Evolutionary conservation across 495 filamentous ascomycete genomes (phyloP).

Genomic region (Penicillium alfredii): DNA sequence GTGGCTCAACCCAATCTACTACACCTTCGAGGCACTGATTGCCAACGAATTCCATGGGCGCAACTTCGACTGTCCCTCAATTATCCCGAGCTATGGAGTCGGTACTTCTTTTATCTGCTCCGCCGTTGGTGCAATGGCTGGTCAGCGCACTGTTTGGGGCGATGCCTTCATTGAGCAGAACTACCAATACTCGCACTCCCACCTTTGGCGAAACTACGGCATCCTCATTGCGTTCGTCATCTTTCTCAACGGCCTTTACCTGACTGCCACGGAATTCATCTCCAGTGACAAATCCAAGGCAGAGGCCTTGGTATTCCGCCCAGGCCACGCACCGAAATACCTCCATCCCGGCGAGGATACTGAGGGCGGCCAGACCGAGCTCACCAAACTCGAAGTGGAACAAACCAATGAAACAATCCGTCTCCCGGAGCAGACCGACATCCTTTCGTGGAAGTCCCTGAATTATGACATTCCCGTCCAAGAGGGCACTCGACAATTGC

Average conservation of each 20-base stretch:
- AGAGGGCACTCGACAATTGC: slow-evolving; percentile 48
- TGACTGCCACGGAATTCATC: slow-evolving; percentile 33
- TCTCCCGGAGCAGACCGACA: slow-evolving; percentile 47
- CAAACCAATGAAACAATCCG: slow-evolving; percentile 23
- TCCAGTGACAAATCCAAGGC: slow-evolving; percentile 27
- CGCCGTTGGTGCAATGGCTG: slow-evolving; percentile 46
- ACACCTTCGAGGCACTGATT: slow-evolving; percentile 35
- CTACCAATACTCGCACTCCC: slow-evolving; percentile 46
- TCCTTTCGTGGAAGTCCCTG: slow-evolving; percentile 68
- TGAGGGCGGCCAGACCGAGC: slow-evolving; percentile 11
- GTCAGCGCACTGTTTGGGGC: slow-evolving; percentile 41
- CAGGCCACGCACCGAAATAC: slow-evolving; percentile 26
- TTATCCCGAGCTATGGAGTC: slow-evolving; percentile 38
- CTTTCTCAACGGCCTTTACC: slow-evolving; percentile 45
- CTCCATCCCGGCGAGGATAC: slow-evolving; percentile 18
- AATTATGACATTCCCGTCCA: slow-evolving; percentile 59
- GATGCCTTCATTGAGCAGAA: slow-evolving; percentile 46
- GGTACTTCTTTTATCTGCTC: slow-evolving; percentile 40
- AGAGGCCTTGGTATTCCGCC: slow-evolving; percentile 32
- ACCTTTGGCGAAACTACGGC: slow-evolving; percentile 60
- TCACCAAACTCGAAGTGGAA: slow-evolving; percentile 14
- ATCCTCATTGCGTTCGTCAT: slow-evolving; percentile 55
- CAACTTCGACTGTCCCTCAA: slow-evolving; percentile 35
- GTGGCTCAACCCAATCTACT: slow-evolving; percentile 37
- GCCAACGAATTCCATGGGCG: slow-evolving; percentile 54